A percentile compares a stretch with the other conserved stretches of the same genome.
Conservation (phyloP, 2,329 filamentous ascomycete species). For the Parascedosporium putredinis region DNA sequence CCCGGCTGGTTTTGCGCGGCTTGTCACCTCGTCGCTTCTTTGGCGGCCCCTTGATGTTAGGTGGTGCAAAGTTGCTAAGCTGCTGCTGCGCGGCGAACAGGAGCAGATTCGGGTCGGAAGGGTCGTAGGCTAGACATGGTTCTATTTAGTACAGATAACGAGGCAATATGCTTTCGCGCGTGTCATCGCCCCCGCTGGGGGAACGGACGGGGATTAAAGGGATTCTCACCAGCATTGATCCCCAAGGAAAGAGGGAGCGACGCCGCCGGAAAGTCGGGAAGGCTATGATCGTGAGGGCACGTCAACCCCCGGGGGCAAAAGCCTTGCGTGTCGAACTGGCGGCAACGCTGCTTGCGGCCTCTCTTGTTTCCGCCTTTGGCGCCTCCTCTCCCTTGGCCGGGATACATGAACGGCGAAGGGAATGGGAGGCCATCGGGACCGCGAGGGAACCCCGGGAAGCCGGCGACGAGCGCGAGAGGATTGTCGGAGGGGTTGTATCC, state of each 20-base stretch:
- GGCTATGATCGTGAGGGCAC: constrained; percentile 61
- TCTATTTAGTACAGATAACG: constrained; percentile 51
- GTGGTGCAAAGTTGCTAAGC: constrained; percentile 13
- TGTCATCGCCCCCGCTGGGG: background rate
- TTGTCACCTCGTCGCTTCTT: constrained; percentile 24
- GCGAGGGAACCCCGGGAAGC: background rate
- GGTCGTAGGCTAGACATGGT: constrained; percentile 31
- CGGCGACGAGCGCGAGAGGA: background rate
- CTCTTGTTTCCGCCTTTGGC: constrained; percentile 12
- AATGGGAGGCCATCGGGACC: background rate
- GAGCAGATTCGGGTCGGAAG: constrained; percentile 18
- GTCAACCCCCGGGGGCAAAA: constrained; percentile 57
- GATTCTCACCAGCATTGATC: background rate
- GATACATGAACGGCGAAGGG: background rate
- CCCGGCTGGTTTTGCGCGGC: constrained; percentile 22
- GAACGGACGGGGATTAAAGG: background rate
- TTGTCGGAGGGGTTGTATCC: constrained; percentile 10
- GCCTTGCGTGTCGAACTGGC: constrained; percentile 63
- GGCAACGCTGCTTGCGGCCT: constrained; percentile 42
- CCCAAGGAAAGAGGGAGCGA: background rate
- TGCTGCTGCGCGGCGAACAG: constrained; percentile 13
- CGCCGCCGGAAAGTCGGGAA: background rate
- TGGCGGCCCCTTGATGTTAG: constrained; percentile 10
- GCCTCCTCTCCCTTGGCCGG: background rate
- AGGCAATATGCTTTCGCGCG: constrained; percentile 17